Evolutionary conservation across 164 flowering plant species (phyloP), one percentile per base, ranked within the genome.

Genomic region (Vitis cinerea): DNA sequence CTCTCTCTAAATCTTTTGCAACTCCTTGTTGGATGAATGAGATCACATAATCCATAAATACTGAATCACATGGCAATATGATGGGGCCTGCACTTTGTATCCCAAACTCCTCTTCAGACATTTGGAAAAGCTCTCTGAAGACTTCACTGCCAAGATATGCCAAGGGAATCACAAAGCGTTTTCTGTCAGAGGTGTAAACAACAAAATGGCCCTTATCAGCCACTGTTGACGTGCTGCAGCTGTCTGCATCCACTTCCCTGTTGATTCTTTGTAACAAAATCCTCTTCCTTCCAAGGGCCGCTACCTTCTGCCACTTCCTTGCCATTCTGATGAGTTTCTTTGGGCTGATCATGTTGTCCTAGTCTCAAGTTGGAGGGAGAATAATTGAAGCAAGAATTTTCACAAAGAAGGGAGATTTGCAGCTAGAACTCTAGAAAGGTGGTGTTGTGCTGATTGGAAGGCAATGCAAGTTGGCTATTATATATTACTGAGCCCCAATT

Each of bases 261-360:
- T 62, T 13, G 7, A 8, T 10, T 23, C 54, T 64, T 5, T n/a
- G 54, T 13, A 16, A 8, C 15, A 14, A 10, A 16, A 50, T 48
- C 15, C 53, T 50, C 17, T 37, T 64, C 17, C 54, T 64, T n/a
- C 30, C 11, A 2, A 12, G 9, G 8, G 67, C 53, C 0, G 67
- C 67, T 9, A 50, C 14, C 29, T 50, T 64, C 16, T 64, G 53
- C 67, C 67, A 64, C 12, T 64, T 50, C 54, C 54, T 64, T 49
- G 64, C 64, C 16, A 61, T 61, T 13, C 5, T 10, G 16, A 30
- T 61, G 47, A 61, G 64, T 61, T 61, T 23, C 47, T 61, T 61
- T 10, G 15, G 11, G 3, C 64, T 61, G 49, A 73, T 17, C 77
- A 77, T 73, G 65, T 4, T 63, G 17, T 37, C 50, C 7, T 37